Conservation (phyloP, 495 filamentous ascomycete species). For the Sphaerosporella brunnea region DNA sequence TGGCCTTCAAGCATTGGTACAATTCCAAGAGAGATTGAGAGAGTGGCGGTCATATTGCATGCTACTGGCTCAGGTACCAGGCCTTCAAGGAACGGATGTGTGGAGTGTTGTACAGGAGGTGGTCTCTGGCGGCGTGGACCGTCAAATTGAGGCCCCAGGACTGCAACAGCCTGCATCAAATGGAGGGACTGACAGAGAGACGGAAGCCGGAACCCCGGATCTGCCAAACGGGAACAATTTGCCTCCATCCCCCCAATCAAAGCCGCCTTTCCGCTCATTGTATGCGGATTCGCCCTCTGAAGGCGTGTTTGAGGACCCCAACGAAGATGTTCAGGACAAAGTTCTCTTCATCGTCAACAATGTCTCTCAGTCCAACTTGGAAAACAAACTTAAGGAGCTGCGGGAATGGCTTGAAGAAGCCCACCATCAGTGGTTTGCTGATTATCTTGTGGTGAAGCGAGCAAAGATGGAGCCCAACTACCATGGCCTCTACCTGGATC, state of each 20-base stretch:
- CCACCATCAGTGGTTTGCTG: conserved; percentile 90
- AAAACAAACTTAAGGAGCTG: conserved; percentile 61
- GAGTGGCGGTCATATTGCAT: conserved; percentile 89
- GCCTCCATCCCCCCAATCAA: conserved; percentile 13
- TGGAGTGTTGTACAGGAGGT: conserved; percentile 69
- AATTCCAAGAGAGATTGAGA: conserved; percentile 59
- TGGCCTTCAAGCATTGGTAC: conserved; percentile 85
- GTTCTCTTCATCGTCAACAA: conserved; percentile 95
- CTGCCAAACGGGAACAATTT: conserved; percentile 15
- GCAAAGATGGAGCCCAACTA: conserved; percentile 95
- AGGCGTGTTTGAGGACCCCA: conserved; percentile 56
- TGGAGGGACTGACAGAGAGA: neutral
- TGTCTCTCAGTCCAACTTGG: conserved; percentile 71
- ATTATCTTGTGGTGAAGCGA: conserved; percentile 86
- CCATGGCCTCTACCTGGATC: conserved; percentile 75
- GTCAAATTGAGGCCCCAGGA: neutral
- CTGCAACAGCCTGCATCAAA: neutral
- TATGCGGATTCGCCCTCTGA: conserved; percentile 49
- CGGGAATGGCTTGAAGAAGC: conserved; percentile 56
- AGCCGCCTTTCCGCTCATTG: conserved; percentile 51
- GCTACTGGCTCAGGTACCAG: conserved; percentile 59
- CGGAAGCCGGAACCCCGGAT: neutral
- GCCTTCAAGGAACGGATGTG: conserved; percentile 66
- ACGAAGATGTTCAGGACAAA: conserved; percentile 71
- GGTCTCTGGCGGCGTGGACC: conserved; percentile 24